phyloP scores from a whole-genome alignment of 352 stramenopile species.

The Pythium coloratum region DNA sequence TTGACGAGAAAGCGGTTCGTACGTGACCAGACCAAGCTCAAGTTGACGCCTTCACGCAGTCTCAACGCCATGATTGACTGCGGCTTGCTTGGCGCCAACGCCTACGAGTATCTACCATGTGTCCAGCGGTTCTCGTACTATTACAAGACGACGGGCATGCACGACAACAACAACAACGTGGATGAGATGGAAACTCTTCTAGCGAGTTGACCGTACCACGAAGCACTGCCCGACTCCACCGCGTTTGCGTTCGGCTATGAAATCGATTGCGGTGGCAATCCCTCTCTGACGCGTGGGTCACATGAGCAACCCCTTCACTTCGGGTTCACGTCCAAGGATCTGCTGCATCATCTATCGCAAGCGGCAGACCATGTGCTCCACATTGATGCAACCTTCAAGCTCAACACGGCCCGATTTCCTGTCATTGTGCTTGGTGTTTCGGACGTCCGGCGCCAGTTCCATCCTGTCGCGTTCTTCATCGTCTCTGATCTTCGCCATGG shows the following conservation, averaged over 20 bases:
- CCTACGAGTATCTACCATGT: not conserved
- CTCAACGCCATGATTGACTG: constrained; percentile 8
- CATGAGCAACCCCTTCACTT: not conserved
- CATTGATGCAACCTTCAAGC: constrained; percentile 14
- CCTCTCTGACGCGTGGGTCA: no score
- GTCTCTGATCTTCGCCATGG: not conserved
- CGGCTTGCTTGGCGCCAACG: not conserved
- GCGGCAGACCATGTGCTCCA: not conserved
- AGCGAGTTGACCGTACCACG: not conserved
- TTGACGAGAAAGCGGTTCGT: not conserved
- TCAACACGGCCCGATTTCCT: constrained; percentile 9
- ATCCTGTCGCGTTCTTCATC: constrained; percentile 13
- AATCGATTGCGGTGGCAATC: not conserved
- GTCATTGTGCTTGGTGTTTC: constrained; percentile 8
- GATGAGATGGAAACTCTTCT: constrained; percentile 2
- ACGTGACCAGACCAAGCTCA: constrained; percentile 1
- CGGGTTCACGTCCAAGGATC: not conserved
- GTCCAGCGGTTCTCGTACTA: not conserved
- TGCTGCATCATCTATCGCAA: not conserved
- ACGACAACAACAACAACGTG: constrained; percentile 4
- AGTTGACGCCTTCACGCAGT: constrained; percentile 4
- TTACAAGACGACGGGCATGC: not conserved
- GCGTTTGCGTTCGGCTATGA: constrained; percentile 1
- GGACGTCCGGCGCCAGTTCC: constrained; percentile 5
- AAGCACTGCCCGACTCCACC: not conserved